Percentiles rank a stretch among this genome's conserved stretches.
These are phyloP conservation scores for Pseudocercospora macadamiae DNA, from an alignment of 2,329 filamentous ascomycete species.

Conservation along the genomic window DNA sequence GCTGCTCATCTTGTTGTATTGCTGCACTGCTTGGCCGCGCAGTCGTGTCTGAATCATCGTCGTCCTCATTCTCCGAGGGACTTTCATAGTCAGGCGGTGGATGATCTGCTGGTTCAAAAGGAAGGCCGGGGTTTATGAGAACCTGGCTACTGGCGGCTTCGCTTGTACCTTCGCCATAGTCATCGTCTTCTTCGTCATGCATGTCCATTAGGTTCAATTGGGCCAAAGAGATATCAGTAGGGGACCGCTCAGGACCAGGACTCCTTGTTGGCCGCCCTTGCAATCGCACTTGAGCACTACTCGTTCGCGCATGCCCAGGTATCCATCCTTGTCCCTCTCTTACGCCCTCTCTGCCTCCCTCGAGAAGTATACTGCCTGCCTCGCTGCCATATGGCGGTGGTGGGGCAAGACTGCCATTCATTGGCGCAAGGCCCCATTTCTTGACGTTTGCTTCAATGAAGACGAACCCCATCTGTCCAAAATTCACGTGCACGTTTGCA, in stretches of 20 bases:
- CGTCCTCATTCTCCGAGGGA: conserved; percentile 38
- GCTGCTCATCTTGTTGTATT: conserved; percentile 13
- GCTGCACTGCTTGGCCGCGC: conserved; percentile 27
- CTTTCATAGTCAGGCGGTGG: conserved; percentile 55
- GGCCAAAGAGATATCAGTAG: conserved; percentile 93
- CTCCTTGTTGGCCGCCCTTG: conserved; percentile 70
- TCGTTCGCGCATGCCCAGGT: conserved; percentile 71
- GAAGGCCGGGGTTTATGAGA: conserved; percentile 31
- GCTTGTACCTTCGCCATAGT: conserved; percentile 30
- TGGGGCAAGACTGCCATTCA: conserved; percentile 91
- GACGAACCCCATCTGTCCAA: conserved; percentile 96
- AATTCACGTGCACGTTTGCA: conserved; percentile 91
- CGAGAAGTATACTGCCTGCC: conserved; percentile 92
- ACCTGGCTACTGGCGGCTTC: conserved; percentile 27
- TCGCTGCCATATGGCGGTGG: conserved; percentile 96
- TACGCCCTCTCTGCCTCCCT: conserved; percentile 67
- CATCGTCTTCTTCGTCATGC: conserved; percentile 47
- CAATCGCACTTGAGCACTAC: conserved; percentile 77
- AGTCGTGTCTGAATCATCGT: conserved; percentile 28
- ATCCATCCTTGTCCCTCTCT: conserved; percentile 58
- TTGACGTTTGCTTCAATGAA: conserved; percentile 99
- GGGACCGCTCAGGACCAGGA: conserved; percentile 84
- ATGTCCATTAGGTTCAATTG: conserved; percentile 74
- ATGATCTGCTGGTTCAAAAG: conserved; percentile 38
- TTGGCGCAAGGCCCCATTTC: conserved; percentile 97